Base-by-base conservation (phyloP, 208 protist species). In the Leishmania gerbilli region DNA sequence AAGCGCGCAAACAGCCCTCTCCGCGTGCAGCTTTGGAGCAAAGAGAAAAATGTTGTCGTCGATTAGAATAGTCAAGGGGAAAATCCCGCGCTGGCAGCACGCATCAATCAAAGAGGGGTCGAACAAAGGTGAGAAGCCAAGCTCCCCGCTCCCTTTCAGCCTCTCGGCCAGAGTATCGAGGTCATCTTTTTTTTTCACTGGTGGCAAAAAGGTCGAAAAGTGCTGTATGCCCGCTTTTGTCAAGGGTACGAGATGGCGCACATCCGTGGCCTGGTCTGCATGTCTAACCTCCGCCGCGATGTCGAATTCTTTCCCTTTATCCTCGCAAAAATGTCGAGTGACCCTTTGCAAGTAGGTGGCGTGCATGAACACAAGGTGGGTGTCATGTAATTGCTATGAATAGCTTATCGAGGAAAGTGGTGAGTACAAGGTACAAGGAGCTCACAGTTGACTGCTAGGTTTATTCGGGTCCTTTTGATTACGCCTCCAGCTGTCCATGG, bases 61-160 rank as follows among this genome's bases (percentile, higher is more conserved):
- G 2, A 95, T 69, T 45, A 27, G 37, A 27, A 92, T 62, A 1
- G 92, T 65, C 5, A 96, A 31, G 6, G 94, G 94, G 72, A 97
- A 97, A 74, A 97, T 92, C 0, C 94, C 92, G 3, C 88, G 85
- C 34, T 89, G 84, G 71, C 92, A 96, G 58, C 91, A 92, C 8
- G 76, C 90, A 60, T 96, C 92, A 7, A 97, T 78, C 19, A 97
- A 74, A 17, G 56, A n/a, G 13, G 92, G 91, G 75, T 87, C 90
- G 69, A 95, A 97, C 45, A 95, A 37, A 17, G 85, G 86, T 19
- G 90, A 95, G 76, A 94, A 93, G 21, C 89, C 94, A 64, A 93
- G 82, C 76, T 97, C 92, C 15, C 82, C 72, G 1, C 60, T 62
- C 42, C 78, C 68, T 64, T 68, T 77, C 37, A 95, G 81, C 64